These are phyloP conservation scores for Fallopia convolvulus DNA, from an alignment of 148 eudicot genomes.

Conservation along the genomic window DNA sequence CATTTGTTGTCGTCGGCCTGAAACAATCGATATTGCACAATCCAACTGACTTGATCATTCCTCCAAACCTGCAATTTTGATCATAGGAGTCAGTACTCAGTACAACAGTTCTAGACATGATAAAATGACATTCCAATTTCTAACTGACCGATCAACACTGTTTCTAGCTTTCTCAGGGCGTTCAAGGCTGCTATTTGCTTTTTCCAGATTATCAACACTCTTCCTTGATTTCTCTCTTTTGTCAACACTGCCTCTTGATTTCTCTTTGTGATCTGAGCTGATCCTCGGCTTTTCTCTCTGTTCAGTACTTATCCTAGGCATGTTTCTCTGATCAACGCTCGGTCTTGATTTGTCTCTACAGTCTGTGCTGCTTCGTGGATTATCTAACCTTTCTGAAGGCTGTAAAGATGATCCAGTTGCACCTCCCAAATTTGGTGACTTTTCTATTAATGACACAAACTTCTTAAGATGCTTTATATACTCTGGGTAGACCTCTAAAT, in stretches of 20 bases:
- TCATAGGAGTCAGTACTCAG: constrained; percentile 21
- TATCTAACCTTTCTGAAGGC: constrained; percentile 39
- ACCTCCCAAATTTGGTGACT: constrained; percentile 34
- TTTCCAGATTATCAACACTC: constrained; percentile 43
- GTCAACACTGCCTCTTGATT: constrained; percentile 64
- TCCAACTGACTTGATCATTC: constrained; percentile 62
- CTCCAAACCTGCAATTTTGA: constrained; percentile 60
- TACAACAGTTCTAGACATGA: neutral
- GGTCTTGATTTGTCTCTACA: constrained; percentile 49
- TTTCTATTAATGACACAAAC: constrained; percentile 60
- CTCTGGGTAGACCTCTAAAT: constrained; percentile 74
- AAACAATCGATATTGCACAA: constrained; percentile 86
- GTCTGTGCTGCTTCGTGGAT: constrained; percentile 61
- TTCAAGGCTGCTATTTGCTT: constrained; percentile 30
- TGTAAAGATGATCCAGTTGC: constrained; percentile 24
- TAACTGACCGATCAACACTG: constrained; percentile 74
- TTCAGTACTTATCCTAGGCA: constrained; percentile 46
- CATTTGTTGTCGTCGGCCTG: constrained; percentile 44
- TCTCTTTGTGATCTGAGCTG: constrained; percentile 53
- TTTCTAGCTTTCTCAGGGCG: constrained; percentile 75
- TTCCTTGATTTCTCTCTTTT: constrained; percentile 56
- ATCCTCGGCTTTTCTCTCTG: constrained; percentile 54
- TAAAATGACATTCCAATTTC: too few species aligned
- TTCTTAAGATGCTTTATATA: constrained; percentile 78
- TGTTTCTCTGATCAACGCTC: constrained; percentile 57